Base-by-base conservation (phyloP, 768 basidiomycete genomes). In the Naematelia aurantialba region DNA sequence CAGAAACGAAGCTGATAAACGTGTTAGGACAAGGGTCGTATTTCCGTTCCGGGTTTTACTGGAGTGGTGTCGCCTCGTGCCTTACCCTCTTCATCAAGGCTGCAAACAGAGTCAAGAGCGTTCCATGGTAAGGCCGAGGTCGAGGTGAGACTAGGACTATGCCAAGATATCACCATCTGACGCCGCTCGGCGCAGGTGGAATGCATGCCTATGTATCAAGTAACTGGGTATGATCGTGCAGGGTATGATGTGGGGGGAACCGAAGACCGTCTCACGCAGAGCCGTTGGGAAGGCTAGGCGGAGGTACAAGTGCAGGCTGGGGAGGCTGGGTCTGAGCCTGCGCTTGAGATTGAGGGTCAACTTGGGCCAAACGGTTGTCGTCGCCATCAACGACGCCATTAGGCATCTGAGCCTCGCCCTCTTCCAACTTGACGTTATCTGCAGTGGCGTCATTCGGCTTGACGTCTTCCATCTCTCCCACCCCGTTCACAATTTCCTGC, bases 71-170 rank as follows among this genome's bases (percentile, higher is more conserved):
- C 3, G 30, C 22, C 25, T 27, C 54, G 27, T 55, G 45, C 26
- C 24, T 55, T 44, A 56, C 21, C 19, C 46, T 60, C 14, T 60
- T 60, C 29, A 14, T 55, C 17, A 57, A 56, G 48, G 59, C 51
- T 2, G 59, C 45, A 21, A 45, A 58, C 51, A 47, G 46, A 26
- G 12, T 45, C 10, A 48, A 48, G n/a, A 39, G 34, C 1, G 22
- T 61, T 25, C 60, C 60, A 45, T 61, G 60, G 60, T 61, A 47
- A n/a, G n/a, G n/a, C n/a, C n/a, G n/a, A n/a, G n/a, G n/a, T n/a
- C n/a, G 42, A 39, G 34, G 17, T 39, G 17, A 39, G 34, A 39
- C 34, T 39, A 39, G 34, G n/a, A n/a, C n/a, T n/a, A n/a, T n/a
- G n/a, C n/a, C n/a, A n/a, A n/a, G n/a, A n/a, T n/a, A n/a, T n/a